These are phyloP conservation scores for Kregervanrija delftensis DNA, from an alignment of 805 yeast species.

Conservation along the genomic window DNA sequence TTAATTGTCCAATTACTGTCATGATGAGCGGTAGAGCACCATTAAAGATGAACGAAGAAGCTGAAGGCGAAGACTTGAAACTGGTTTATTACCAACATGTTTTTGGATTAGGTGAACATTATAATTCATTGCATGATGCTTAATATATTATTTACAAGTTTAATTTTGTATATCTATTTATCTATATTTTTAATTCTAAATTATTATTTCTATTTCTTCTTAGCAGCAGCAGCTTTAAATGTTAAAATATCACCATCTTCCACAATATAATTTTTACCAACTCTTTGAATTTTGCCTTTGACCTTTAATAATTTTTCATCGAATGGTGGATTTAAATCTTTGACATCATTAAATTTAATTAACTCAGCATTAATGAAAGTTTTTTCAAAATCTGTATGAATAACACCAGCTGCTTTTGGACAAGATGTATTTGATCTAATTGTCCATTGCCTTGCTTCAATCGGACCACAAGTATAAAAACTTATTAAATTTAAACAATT, in stretches of 20 bases:
- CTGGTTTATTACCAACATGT: constrained; percentile 79
- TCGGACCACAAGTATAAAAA: constrained; percentile 93
- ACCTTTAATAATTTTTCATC: constrained; percentile 82
- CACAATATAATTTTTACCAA: constrained; percentile 92
- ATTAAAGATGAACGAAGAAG: constrained; percentile 55
- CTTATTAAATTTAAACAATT: constrained; percentile 79
- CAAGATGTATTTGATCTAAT: constrained; percentile 87
- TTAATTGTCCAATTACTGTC: constrained; percentile 66
- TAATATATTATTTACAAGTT: background rate
- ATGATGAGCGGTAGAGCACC: constrained; percentile 72
- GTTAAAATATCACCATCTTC: constrained; percentile 92
- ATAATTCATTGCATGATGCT: constrained; percentile 56
- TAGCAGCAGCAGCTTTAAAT: constrained; percentile 77
- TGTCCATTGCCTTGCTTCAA: constrained; percentile 98
- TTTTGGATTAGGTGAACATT: constrained; percentile 92
- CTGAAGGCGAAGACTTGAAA: constrained; percentile 46
- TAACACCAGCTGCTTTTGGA: constrained; percentile 98
- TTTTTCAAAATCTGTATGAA: constrained; percentile 90
- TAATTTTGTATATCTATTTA: background rate
- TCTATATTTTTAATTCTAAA: background rate
- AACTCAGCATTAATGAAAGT: constrained; percentile 94
- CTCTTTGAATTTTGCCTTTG: constrained; percentile 81
- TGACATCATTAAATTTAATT: constrained; percentile 74
- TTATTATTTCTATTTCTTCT: constrained; percentile 9
- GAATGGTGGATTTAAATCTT: constrained; percentile 48